These are phyloP conservation scores for Chaetoceros tenuissimus DNA, from an alignment of 108 stramenopile species.

Conservation along the genomic window DNA sequence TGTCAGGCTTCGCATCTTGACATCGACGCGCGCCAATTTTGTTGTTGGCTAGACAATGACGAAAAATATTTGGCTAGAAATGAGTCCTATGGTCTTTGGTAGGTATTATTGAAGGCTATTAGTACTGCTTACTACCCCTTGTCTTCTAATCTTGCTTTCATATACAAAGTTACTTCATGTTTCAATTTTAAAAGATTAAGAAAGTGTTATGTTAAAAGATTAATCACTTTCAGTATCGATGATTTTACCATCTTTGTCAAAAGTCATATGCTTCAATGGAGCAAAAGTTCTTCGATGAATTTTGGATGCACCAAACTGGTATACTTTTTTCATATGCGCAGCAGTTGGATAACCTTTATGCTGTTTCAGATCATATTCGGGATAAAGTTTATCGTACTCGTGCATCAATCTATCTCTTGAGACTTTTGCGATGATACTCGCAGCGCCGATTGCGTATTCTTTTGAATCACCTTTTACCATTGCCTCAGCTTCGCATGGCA, in stretches of 20 bases:
- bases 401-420: conserved; percentile 93
- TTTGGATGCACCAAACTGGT: conserved; percentile 58
- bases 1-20: too few species aligned
- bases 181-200: too few species aligned
- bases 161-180: too few species aligned
- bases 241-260: conserved; percentile 27
- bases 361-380: conserved; percentile 65
- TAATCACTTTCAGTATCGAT: neutral
- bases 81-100: too few species aligned
- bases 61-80: too few species aligned
- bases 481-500: conserved; percentile 56
- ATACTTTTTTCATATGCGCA: conserved; percentile 65
- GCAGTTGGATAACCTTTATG: conserved; percentile 97
- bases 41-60: too few species aligned
- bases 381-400: conserved; percentile 78
- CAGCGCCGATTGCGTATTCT: conserved; percentile 90
- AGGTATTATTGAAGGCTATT: too few species aligned
- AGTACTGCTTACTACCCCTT: too few species aligned
- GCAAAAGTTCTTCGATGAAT: conserved; percentile 91
- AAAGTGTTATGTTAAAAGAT: too few species aligned
- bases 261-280: conserved; percentile 78
- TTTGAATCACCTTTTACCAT: conserved; percentile 87
- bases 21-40: too few species aligned
- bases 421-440: conserved; percentile 95
- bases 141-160: too few species aligned